A percentile compares a stretch with the other conserved stretches of the same genome.
phyloP scores from a whole-genome alignment of 441 rosid genomes.

The Macaranga tanarius region DNA sequence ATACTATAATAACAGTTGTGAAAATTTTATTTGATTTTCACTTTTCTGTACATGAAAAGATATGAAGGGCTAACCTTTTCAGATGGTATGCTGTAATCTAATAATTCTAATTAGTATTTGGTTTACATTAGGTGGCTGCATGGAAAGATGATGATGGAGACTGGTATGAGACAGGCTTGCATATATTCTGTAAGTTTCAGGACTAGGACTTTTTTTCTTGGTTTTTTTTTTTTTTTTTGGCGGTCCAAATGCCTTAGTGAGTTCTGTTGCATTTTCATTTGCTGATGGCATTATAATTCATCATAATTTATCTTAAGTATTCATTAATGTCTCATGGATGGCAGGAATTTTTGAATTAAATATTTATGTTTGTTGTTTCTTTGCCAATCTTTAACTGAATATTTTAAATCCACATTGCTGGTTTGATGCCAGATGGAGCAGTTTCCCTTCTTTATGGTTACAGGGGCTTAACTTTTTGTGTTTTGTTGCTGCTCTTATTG shows the following conservation, averaged over 20 bases:
- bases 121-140: slow-evolving; percentile 68
- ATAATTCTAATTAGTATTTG: background rate
- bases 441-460: background rate
- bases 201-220: too few species aligned
- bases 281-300: background rate
- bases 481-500: slow-evolving; percentile 17
- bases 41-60: slow-evolving; percentile 1
- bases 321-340: background rate
- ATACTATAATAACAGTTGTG: background rate
- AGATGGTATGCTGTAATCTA: background rate
- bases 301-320: slow-evolving; percentile 9
- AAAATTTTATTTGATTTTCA: background rate
- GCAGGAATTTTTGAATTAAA: background rate
- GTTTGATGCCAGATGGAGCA: slow-evolving; percentile 6
- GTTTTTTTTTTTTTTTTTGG: background rate
- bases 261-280: slow-evolving; percentile 8
- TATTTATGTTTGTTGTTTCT: background rate
- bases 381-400: background rate
- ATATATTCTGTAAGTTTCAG: slow-evolving; percentile 82
- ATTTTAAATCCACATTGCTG: slow-evolving; percentile 4
- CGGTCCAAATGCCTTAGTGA: background rate
- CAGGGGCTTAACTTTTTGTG: slow-evolving; percentile 5
- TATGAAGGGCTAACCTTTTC: background rate
- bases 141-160: slow-evolving; percentile 95
- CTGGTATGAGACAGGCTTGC: slow-evolving; percentile 95